These are phyloP conservation scores for Umbellularia californica DNA, from an alignment of 164 flowering plant genomes.

Conservation along the genomic window DNA sequence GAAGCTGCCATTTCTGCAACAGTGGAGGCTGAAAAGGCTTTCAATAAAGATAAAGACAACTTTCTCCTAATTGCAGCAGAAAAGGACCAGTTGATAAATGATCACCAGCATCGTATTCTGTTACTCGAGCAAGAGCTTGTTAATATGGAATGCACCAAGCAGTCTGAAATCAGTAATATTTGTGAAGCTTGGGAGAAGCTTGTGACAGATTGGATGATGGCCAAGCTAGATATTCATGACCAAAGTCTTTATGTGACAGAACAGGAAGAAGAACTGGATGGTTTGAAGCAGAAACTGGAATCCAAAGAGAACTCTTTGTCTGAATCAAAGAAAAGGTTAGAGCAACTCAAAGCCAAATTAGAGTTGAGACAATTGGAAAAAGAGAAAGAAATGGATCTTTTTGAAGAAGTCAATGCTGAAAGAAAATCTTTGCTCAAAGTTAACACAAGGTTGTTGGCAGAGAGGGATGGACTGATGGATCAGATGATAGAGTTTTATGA, in stretches of 20 bases:
- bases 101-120: slow-evolving; percentile 29
- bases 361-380: slow-evolving; percentile 24
- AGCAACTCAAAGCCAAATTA: slow-evolving; percentile 26
- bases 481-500: slow-evolving; percentile 15
- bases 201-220: slow-evolving; percentile 5
- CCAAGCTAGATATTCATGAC: slow-evolving; percentile 23
- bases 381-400: slow-evolving; percentile 13
- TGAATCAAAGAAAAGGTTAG: slow-evolving; percentile 11
- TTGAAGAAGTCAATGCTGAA: slow-evolving; percentile 19
- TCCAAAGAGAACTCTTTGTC: slow-evolving; percentile 19
- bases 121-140: slow-evolving; percentile 38
- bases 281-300: slow-evolving; percentile 21
- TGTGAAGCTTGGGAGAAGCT: slow-evolving; percentile 23
- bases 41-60: slow-evolving; percentile 32
- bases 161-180: slow-evolving; percentile 14
- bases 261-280: slow-evolving; percentile 24
- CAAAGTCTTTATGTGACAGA: slow-evolving; percentile 20
- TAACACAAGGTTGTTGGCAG: slow-evolving; percentile 21
- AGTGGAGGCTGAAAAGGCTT: slow-evolving; percentile 22
- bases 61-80: slow-evolving; percentile 30
- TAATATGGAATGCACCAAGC: slow-evolving; percentile 24
- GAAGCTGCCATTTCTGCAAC: slow-evolving; percentile 9
- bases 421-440: slow-evolving; percentile 18
- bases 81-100: slow-evolving; percentile 32
- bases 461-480: slow-evolving; percentile 22